Percentiles rank a stretch among this genome's conserved stretches.
phyloP scores from a whole-genome alignment of 768 basidiomycete genomes.

The Gymnopilus junonius region DNA sequence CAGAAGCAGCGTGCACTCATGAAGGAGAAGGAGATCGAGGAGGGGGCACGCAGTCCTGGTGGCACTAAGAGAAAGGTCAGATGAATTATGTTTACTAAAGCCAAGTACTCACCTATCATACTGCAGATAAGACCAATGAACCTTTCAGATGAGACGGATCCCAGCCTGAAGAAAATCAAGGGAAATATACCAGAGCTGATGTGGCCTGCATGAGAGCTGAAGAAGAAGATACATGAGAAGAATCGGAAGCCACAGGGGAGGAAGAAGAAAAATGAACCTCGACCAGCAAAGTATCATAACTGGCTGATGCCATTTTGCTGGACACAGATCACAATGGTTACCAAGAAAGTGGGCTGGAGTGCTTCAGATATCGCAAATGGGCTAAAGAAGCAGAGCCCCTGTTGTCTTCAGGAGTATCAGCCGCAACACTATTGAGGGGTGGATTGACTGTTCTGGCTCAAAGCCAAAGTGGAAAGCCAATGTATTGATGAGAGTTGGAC shows the following conservation, averaged over 20 bases:
- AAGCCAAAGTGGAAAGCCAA: conserved; percentile 22
- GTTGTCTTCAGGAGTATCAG: conserved; percentile 19
- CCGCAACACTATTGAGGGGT: conserved; percentile 24
- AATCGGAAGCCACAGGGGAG: neutral
- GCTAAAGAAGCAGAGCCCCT: conserved; percentile 17
- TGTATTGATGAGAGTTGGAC: conserved; percentile 8
- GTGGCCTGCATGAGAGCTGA: conserved; percentile 3
- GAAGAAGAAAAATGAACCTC: conserved; percentile 2
- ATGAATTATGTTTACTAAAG: no score
- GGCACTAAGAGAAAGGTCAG: no score
- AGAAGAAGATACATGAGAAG: neutral
- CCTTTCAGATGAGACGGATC: conserved; percentile 1
- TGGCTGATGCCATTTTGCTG: conserved; percentile 7
- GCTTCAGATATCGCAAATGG: conserved; percentile 19
- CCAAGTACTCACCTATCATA: neutral
- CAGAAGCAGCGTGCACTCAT: conserved; percentile 2
- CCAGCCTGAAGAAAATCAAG: conserved; percentile 7
- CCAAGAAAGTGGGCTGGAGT: conserved; percentile 14
- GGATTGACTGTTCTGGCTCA: conserved; percentile 26
- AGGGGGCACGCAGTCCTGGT: conserved; percentile 5
- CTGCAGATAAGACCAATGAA: neutral
- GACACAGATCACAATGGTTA: neutral
- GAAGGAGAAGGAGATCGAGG: conserved; percentile 11
- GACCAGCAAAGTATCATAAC: conserved; percentile 6
- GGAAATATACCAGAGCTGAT: conserved; percentile 13